A percentile compares a stretch with the other conserved stretches of the same genome.
Evolutionary conservation across 2,329 filamentous ascomycete species (phyloP).

Genomic region (Ophiostoma fasciatum): DNA sequence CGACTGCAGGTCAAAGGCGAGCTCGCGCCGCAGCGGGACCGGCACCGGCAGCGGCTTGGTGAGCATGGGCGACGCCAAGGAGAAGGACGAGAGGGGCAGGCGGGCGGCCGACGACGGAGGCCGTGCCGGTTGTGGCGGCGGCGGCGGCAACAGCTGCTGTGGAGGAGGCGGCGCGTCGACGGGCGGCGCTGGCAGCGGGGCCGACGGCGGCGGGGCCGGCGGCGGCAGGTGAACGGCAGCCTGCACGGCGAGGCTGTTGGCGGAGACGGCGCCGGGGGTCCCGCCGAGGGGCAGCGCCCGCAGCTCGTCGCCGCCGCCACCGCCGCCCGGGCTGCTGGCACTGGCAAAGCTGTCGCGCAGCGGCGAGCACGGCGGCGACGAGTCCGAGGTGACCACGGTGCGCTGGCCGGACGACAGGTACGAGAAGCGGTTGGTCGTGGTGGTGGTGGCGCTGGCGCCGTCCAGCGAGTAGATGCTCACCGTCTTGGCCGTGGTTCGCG

Average conservation of each 20-base stretch:
- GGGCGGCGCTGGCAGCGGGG: too few species aligned
- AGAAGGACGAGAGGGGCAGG: background rate
- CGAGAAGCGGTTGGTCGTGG: slow-evolving; percentile 39
- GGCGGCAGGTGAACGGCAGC: too few species aligned
- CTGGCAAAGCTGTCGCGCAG: slow-evolving; percentile 34
- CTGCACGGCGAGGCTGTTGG: too few species aligned
- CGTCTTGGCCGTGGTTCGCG: too few species aligned
- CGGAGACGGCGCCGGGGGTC: too few species aligned
- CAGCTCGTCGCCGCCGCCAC: too few species aligned
- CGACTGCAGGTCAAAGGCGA: slow-evolving; percentile 1
- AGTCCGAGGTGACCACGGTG: slow-evolving; percentile 44
- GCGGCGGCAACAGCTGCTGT: too few species aligned
- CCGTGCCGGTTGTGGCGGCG: too few species aligned
- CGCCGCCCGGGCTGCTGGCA: slow-evolving; percentile 22
- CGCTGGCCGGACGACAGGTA: slow-evolving; percentile 46
- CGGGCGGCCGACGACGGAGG: too few species aligned
- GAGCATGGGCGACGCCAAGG: background rate
- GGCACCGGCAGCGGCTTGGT: slow-evolving; percentile 1
- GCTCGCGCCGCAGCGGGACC: slow-evolving; percentile 1
- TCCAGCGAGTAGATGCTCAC: slow-evolving; percentile 45
- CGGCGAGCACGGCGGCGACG: slow-evolving; percentile 43
- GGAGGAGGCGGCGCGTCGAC: too few species aligned
- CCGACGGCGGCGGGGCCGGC: slow-evolving; percentile 10
- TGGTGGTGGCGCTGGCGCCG: slow-evolving; percentile 43
- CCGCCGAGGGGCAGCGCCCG: too few species aligned